Percentiles rank a stretch among this genome's conserved stretches.
phyloP scores from a whole-genome alignment of 139 green algal genomes.

The Picocystis salinarum region DNA sequence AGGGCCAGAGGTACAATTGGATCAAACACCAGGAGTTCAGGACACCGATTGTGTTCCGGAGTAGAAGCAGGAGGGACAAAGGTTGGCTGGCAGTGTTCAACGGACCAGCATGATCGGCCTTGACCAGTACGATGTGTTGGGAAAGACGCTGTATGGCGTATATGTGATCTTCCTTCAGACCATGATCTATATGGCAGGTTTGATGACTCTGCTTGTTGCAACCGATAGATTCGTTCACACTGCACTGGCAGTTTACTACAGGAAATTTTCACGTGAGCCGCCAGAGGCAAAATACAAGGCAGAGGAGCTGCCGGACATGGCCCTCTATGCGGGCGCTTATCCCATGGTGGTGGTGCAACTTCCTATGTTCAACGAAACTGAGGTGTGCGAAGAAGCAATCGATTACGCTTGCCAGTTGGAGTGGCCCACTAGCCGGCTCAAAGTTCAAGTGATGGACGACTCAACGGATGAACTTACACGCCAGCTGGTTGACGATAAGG shows the following conservation, averaged over 20 bases:
- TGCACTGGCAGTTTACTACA: conserved; percentile 9
- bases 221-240: conserved; percentile 4
- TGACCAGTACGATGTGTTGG: too few species aligned
- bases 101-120: too few species aligned
- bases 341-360: conserved; percentile 81
- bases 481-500: conserved; percentile 46
- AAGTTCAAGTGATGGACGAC: conserved; percentile 67
- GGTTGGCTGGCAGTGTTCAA: too few species aligned
- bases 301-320: not conserved
- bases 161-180: conserved; percentile 2
- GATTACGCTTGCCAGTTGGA: conserved; percentile 47
- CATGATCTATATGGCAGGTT: conserved; percentile 2
- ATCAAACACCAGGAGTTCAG: too few species aligned
- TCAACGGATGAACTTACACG: conserved; percentile 45
- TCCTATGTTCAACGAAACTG: conserved; percentile 85
- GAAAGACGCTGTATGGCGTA: not conserved
- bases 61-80: too few species aligned
- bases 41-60: too few species aligned
- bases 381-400: conserved; percentile 60
- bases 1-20: too few species aligned
- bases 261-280: conserved; percentile 14
- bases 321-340: conserved; percentile 2
- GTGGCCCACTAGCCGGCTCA: conserved; percentile 42
- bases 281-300: not conserved
- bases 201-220: conserved; percentile 2